Percentiles rank a stretch among this genome's conserved stretches.
phyloP scores from a whole-genome alignment of 2,329 filamentous ascomycete species.

The Helicocarpus griseus region DNA sequence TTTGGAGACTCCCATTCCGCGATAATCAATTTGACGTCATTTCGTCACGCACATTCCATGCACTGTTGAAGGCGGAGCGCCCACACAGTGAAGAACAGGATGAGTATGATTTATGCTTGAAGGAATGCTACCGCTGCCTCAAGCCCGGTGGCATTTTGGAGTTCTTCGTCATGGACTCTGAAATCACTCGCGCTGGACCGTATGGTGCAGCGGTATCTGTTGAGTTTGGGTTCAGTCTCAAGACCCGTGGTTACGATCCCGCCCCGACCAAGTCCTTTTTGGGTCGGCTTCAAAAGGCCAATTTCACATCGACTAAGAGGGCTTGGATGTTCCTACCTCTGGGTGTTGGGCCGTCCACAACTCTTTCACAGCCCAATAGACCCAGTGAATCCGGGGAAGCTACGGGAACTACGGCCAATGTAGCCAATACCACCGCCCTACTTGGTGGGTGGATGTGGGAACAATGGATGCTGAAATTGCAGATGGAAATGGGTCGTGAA shows the following conservation, averaged over 20 bases:
- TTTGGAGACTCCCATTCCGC: conserved; percentile 76
- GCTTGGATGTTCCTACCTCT: conserved; percentile 86
- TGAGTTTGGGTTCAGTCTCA: conserved; percentile 85
- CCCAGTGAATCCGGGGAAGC: conserved; percentile 33
- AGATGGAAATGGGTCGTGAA: conserved; percentile 71
- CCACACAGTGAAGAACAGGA: conserved; percentile 60
- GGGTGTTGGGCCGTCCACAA: conserved; percentile 44
- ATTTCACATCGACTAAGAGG: conserved; percentile 72
- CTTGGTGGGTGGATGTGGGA: conserved; percentile 90
- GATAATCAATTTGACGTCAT: conserved; percentile 84
- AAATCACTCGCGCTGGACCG: conserved; percentile 76
- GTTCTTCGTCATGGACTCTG: conserved; percentile 80
- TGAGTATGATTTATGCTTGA: conserved; percentile 78
- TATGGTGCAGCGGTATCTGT: conserved; percentile 72
- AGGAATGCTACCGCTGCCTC: conserved; percentile 80
- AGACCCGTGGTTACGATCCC: conserved; percentile 83
- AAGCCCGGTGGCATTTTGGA: conserved; percentile 91
- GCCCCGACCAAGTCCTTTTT: conserved; percentile 74
- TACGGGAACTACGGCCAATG: conserved; percentile 60
- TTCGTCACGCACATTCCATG: conserved; percentile 77
- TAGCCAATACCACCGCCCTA: conserved; percentile 67
- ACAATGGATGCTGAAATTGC: conserved; percentile 83
- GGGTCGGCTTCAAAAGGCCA: conserved; percentile 59
- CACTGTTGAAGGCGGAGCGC: conserved; percentile 60
- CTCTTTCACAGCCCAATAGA: conserved; percentile 31